phyloP scores from a whole-genome alignment of 306 rosid genomes.

The Glycine latifolia region DNA sequence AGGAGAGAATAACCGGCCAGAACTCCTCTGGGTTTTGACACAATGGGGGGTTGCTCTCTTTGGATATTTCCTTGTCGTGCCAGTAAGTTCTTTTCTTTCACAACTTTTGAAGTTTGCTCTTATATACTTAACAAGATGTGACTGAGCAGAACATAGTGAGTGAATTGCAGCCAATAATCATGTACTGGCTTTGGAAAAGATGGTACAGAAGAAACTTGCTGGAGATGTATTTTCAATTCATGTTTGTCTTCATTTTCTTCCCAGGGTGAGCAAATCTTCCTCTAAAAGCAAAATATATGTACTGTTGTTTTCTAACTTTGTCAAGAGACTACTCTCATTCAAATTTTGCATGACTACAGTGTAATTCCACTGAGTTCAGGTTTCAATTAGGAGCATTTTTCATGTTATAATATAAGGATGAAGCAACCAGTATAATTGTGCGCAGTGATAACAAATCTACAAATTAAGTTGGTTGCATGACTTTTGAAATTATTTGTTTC shows the following conservation, averaged over 20 bases:
- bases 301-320: not conserved
- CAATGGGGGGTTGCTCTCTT: slow-evolving; percentile 70
- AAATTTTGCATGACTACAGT: no score
- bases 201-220: slow-evolving; percentile 80
- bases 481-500: not conserved
- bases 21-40: slow-evolving; percentile 57
- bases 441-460: not conserved
- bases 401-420: not conserved
- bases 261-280: slow-evolving; percentile 67
- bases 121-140: not conserved
- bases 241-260: slow-evolving; percentile 92
- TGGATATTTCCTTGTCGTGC: slow-evolving; percentile 69
- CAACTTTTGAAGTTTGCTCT: not conserved
- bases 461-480: slow-evolving; percentile 1
- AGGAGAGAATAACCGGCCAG: slow-evolving; percentile 70
- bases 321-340: no score
- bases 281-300: slow-evolving; percentile 4
- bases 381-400: not conserved
- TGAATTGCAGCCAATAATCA: slow-evolving; percentile 75
- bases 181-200: slow-evolving; percentile 92
- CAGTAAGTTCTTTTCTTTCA: slow-evolving; percentile 61
- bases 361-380: no score
- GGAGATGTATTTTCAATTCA: slow-evolving; percentile 88
- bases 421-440: not conserved
- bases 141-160: slow-evolving; percentile 9